phyloP scores from a whole-genome alignment of 495 filamentous ascomycete genomes.

The Mytilinidion resinicola region DNA sequence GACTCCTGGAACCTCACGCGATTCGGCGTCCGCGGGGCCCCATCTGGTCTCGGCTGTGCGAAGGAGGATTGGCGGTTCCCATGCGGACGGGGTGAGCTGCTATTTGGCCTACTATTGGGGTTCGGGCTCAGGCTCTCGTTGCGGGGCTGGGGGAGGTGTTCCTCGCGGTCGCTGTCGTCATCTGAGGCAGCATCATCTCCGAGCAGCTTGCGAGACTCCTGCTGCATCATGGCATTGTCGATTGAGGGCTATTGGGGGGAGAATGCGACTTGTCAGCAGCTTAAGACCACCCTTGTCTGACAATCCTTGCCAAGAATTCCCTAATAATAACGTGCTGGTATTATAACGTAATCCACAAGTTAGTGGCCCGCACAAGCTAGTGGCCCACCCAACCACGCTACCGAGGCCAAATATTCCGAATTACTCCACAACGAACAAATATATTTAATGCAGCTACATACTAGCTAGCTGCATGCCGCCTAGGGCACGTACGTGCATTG shows the following conservation, averaged over 20 bases:
- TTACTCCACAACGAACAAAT: no score
- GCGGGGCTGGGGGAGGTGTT: background rate
- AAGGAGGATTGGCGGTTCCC: constrained; percentile 35
- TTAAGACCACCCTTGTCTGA: background rate
- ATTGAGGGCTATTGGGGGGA: background rate
- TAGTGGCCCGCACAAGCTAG: no score
- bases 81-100: background rate
- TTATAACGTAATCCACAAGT: no score
- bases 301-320: background rate
- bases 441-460: no score
- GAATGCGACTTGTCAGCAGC: background rate
- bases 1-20: constrained; percentile 85
- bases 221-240: background rate
- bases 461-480: no score
- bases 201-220: constrained; percentile 2
- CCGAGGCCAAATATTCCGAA: no score
- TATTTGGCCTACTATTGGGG: background rate
- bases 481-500: no score
- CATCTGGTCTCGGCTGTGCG: constrained; percentile 34
- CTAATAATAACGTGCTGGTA: no score
- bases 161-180: background rate
- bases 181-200: background rate
- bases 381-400: no score
- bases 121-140: background rate
- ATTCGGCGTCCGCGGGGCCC: constrained; percentile 71